Evolutionary conservation across 805 yeast species (phyloP), one percentile per base, ranked within the genome.

Genomic region (Brettanomyces custersianus): DNA sequence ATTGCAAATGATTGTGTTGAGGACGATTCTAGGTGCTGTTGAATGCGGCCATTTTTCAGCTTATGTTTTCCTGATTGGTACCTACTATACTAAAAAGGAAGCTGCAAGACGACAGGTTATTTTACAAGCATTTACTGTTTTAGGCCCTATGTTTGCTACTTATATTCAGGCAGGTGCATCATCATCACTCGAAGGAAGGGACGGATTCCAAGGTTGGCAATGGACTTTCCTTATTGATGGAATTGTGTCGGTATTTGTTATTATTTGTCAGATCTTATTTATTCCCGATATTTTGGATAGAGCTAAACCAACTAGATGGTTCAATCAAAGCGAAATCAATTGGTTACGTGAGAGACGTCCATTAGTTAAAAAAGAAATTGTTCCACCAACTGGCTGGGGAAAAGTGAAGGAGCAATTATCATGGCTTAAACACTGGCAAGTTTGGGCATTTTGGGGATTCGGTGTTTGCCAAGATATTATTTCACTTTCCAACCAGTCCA

Each of bases 161-260:
- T 66, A 62, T 35, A 45, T 68, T 28, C 71, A 68, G 44, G 40
- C 62, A 9, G 72, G 69, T 1, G 69, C 68, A 3, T 63, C 57
- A 44, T 41, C 42, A 29, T 47, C 60, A 45, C 52, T 65, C 49
- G 54, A 68, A 44, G 69, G 72, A 36, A 51, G 44, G 13, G 51
- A 55, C n/a, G 77, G 77, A 1, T 50, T 75, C 12, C 63, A 65
- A 4, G 82, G 83, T 6, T 76, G 81, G 81, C 64, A 77, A 52
- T 76, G 82, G 82, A 51, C 76, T n/a, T 77, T 74, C 48, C 70
- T 77, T 31, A 72, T 77, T 41, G 81, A 77, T 53, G 75, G 73
- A 43, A 46, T 72, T 22, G 63, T 76, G 31, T 74, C 82, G 1
- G 47, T 76, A 3, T 80, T 80, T 2, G 68, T 77, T 37, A 69